Percentiles rank a stretch among this genome's conserved stretches.
Evolutionary conservation across 805 yeast genomes (phyloP).

Genomic region (Suhomyces tanzawaensis): DNA sequence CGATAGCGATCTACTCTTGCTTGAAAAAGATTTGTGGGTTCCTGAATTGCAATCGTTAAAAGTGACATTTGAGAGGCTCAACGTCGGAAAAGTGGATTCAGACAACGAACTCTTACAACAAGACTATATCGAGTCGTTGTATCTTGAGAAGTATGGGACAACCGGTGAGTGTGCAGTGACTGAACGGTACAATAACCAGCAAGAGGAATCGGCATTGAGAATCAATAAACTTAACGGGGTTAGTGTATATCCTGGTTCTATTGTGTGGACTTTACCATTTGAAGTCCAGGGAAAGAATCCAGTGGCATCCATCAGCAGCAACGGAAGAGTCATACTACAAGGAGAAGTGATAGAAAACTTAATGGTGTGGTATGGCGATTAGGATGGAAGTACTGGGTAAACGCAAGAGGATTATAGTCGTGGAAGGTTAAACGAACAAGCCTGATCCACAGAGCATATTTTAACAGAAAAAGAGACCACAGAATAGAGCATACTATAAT

Average conservation of each 20-base stretch:
- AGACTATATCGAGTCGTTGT: constrained; percentile 17
- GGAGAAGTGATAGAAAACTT: constrained; percentile 33
- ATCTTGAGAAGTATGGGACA: not conserved
- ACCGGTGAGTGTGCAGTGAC: constrained; percentile 2
- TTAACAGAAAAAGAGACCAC: no score
- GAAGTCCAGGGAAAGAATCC: constrained; percentile 4
- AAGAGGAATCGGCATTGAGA: constrained; percentile 20
- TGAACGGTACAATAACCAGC: not conserved
- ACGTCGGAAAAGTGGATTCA: constrained; percentile 39
- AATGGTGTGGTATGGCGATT: constrained; percentile 23
- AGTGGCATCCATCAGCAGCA: constrained; percentile 12
- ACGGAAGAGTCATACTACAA: constrained; percentile 24
- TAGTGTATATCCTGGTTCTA: constrained; percentile 17
- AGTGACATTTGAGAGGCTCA: constrained; percentile 45
- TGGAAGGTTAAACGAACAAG: no score
- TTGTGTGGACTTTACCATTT: constrained; percentile 33
- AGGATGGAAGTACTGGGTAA: no score
- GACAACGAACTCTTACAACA: constrained; percentile 31
- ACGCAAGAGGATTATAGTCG: no score
- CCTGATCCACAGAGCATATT: no score
- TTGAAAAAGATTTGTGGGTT: constrained; percentile 36
- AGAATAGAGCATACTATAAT: no score
- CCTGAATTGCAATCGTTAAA: constrained; percentile 42
- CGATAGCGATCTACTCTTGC: constrained; percentile 11
- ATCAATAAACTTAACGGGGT: constrained; percentile 35